Evolutionary conservation across 495 filamentous ascomycete species (phyloP), one percentile per base, ranked within the genome.

Genomic region (Pyronema omphalodes): DNA sequence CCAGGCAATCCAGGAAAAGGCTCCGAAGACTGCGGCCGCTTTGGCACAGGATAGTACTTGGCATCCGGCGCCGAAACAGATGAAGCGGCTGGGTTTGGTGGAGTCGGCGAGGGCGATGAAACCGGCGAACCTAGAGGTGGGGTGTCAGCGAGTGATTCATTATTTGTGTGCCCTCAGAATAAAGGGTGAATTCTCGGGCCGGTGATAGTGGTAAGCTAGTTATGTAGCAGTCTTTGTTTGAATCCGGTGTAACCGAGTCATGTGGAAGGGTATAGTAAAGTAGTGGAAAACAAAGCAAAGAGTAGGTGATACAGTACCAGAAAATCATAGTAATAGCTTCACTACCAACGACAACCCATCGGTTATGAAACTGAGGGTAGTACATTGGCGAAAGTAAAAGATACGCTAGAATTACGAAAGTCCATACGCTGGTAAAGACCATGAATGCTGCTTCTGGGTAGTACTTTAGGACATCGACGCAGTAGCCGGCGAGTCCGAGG

Each of bases 241-340:
- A 2, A 29, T 29, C 5, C 5, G 23, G 23, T 29, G 23, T 29
- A 29, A 29, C 23, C 5, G 23, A 29, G 23, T 1, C 23, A 5
- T 29, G 23, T 5, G 1, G 23, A 29, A 29, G 23, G 23, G 23
- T 29, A 12, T 6, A 41, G 39, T 41, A 41, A 41, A 41, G 39
- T 17, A 41, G 39, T 1, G 11, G 15, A 6, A 41, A 3, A 12
- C 15, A 17, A 23, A 18, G 19, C n/a, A n/a, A n/a, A n/a, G n/a
- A n/a, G n/a, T n/a, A n/a, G 33, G 35, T 8, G 29, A 37, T 9
- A 12, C 15, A 56, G 9, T 57, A 63, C 62, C 62, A 65, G 44
- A 65, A 65, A 9, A 65, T 56, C 62, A 65, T 61, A 12, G 62
- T 61, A 33, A 65, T 54, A 15, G 58, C 59, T 43, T 65, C 62